phyloP scores from a whole-genome alignment of 2,329 filamentous ascomycete genomes.

The Alternaria hordeiaustralica region DNA sequence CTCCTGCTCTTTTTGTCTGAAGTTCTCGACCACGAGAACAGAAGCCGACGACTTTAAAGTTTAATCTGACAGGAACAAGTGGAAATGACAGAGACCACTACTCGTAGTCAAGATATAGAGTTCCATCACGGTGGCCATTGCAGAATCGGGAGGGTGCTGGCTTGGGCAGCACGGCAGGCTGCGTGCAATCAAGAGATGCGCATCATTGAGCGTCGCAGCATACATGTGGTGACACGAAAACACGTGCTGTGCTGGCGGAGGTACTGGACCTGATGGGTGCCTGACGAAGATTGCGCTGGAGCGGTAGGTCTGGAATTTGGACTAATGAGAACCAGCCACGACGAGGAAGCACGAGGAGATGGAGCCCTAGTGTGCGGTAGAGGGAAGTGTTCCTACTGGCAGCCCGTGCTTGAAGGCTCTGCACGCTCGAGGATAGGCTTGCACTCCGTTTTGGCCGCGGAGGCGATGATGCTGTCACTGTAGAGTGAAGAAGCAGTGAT shows the following conservation, averaged over 20 bases:
- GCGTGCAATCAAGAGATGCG: constrained; percentile 23
- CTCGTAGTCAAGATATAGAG: background rate
- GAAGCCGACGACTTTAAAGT: background rate
- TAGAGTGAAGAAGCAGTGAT: background rate
- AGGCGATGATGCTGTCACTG: constrained; percentile 15
- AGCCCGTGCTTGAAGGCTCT: constrained; percentile 14
- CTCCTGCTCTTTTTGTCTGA: constrained; percentile 3
- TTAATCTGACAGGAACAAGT: background rate
- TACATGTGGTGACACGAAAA: constrained; percentile 14
- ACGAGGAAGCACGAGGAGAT: constrained; percentile 22
- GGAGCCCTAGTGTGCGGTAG: constrained; percentile 21
- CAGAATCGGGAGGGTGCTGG: constrained; percentile 6
- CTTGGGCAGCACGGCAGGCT: constrained; percentile 24
- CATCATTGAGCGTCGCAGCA: constrained; percentile 18
- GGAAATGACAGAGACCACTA: background rate
- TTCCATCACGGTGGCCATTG: background rate
- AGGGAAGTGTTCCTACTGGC: constrained; percentile 32
- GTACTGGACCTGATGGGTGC: constrained; percentile 17
- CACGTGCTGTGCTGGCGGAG: constrained; percentile 29
- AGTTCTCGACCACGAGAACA: background rate
- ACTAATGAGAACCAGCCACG: constrained; percentile 44
- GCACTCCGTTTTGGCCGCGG: constrained; percentile 14
- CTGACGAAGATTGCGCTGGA: constrained; percentile 22
- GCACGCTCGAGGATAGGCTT: constrained; percentile 31
- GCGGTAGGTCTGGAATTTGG: constrained; percentile 15